Conservation (phyloP, 768 basidiomycete species). For the Coprinopsis strossmayeri region DNA sequence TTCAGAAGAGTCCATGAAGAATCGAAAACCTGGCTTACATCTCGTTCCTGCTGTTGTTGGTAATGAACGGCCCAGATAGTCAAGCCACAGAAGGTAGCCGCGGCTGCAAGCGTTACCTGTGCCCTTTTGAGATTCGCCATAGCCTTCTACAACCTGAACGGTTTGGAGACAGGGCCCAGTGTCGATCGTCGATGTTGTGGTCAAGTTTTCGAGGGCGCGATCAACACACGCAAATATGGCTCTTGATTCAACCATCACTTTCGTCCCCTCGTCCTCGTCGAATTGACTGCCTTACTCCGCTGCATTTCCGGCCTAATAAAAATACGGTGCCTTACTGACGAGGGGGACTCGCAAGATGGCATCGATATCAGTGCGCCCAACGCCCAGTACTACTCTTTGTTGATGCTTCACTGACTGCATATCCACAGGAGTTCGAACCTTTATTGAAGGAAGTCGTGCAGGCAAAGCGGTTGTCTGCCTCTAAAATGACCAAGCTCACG, state of each 20-base stretch:
- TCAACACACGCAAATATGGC: conserved; percentile 17
- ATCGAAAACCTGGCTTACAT: conserved; percentile 38
- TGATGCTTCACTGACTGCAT: too few species aligned
- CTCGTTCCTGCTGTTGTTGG: conserved; percentile 76
- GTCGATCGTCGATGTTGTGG: neutral
- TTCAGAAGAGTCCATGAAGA: conserved; percentile 7
- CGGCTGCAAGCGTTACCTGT: conserved; percentile 65
- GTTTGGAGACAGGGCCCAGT: neutral
- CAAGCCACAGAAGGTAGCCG: conserved; percentile 54
- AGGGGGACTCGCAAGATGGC: too few species aligned
- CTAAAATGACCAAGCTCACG: conserved; percentile 75
- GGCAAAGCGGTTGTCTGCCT: conserved; percentile 79
- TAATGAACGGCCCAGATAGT: conserved; percentile 90
- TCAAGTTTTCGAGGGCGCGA: neutral
- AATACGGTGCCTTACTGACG: conserved; percentile 2
- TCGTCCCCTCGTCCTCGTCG: neutral
- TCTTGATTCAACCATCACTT: conserved; percentile 6
- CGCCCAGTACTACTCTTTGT: too few species aligned
- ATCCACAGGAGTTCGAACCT: conserved; percentile 67
- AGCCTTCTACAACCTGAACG: conserved; percentile 21
- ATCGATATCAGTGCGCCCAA: conserved; percentile 8
- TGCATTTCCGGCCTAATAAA: neutral
- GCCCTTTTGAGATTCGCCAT: conserved; percentile 55
- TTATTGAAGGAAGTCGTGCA: conserved; percentile 76
- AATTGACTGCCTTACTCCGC: neutral